Conservation (phyloP, 2,329 filamentous ascomycete species). For the Sporothrix pseudoabietina region DNA sequence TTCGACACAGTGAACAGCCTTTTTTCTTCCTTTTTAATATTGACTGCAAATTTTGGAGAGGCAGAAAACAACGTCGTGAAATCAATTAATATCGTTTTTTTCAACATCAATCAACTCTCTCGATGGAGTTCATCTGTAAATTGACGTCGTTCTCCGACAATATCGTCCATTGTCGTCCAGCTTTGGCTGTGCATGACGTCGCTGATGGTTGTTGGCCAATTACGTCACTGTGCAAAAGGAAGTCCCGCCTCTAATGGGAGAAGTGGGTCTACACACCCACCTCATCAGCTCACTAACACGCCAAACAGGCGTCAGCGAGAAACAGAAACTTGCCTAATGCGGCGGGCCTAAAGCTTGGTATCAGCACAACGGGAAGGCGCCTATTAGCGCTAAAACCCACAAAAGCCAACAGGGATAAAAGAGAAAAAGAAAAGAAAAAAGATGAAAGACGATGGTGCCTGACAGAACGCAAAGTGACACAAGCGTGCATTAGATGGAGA, state of each 20-base stretch:
- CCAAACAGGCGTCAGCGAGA: neutral
- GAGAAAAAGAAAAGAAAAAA: too few relatives aligned
- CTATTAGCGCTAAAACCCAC: neutral
- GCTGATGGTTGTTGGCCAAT: neutral
- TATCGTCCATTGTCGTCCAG: neutral
- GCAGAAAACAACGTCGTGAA: neutral
- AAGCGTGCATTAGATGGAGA: neutral
- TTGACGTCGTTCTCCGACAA: neutral
- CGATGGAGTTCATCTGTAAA: neutral
- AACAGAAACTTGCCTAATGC: constrained; percentile 1
- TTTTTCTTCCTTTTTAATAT: neutral
- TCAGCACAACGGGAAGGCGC: neutral
- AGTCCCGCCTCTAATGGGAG: neutral
- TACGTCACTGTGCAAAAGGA: constrained; percentile 18
- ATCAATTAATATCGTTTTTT: neutral
- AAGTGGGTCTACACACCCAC: constrained; percentile 14
- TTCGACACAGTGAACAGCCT: neutral
- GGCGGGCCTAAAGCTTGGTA: constrained; percentile 9
- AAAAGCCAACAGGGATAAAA: too few relatives aligned
- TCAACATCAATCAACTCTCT: neutral
- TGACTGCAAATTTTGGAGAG: neutral
- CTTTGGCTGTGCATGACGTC: constrained; percentile 7
- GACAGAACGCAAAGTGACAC: neutral
- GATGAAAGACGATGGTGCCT: neutral
- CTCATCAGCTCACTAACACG: neutral